phyloP scores from a whole-genome alignment of 169 alveolate species.

The Cryptosporidium canis region DNA sequence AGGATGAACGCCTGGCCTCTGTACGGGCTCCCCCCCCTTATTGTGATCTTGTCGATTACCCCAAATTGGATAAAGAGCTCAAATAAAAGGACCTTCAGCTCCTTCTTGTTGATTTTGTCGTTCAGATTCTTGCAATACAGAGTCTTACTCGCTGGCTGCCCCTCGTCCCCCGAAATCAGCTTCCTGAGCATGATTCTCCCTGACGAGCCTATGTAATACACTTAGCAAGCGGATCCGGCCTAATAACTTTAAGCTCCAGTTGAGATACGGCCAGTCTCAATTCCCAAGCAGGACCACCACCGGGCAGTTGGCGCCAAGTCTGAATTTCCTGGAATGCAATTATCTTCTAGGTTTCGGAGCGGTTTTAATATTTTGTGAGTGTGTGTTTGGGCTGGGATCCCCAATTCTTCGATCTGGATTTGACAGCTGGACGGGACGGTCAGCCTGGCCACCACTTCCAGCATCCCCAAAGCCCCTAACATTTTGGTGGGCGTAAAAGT shows the following conservation, averaged over 20 bases:
- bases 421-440: background rate
- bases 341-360: slow-evolving; percentile 39
- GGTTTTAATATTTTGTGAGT: slow-evolving; percentile 24
- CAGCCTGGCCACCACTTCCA: background rate
- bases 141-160: slow-evolving; percentile 39
- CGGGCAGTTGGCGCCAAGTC: background rate
- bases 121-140: slow-evolving; percentile 57
- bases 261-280: background rate
- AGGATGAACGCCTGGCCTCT: slow-evolving; percentile 63
- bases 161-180: slow-evolving; percentile 44
- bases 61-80: slow-evolving; percentile 68
- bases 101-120: slow-evolving; percentile 52
- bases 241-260: background rate
- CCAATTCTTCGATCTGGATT: background rate
- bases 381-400: background rate
- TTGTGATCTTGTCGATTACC: slow-evolving; percentile 21
- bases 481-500: background rate
- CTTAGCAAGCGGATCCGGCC: background rate
- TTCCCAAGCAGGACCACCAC: too few relatives aligned
- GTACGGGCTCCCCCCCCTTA: slow-evolving; percentile 46
- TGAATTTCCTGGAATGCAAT: background rate
- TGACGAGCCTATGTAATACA: background rate
- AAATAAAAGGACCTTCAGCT: slow-evolving; percentile 12
- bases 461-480: background rate
- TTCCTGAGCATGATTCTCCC: slow-evolving; percentile 22